phyloP scores from a whole-genome alignment of 1,284 basidiomycete genomes.

The Ustilago xerochloae region DNA sequence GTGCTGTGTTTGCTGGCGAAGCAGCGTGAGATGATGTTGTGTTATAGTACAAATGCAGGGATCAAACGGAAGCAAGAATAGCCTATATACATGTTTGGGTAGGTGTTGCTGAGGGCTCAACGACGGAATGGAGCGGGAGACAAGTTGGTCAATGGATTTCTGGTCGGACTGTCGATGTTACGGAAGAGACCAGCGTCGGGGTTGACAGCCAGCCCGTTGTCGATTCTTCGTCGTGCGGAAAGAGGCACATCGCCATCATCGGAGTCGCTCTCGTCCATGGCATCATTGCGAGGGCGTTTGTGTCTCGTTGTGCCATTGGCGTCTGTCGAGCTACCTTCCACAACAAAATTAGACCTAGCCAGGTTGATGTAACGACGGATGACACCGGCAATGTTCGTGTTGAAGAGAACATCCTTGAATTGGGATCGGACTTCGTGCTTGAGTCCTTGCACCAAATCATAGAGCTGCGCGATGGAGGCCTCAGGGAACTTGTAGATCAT shows the following conservation, averaged over 20 bases:
- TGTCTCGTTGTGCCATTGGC: constrained; percentile 3
- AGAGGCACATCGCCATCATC: constrained; percentile 22
- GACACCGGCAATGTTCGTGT: constrained; percentile 17
- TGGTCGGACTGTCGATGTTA: neutral
- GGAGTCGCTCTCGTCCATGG: constrained; percentile 7
- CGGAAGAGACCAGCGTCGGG: constrained; percentile 32
- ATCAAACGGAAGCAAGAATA: neutral
- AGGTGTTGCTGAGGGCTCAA: too few relatives aligned
- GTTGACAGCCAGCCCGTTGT: constrained; percentile 22
- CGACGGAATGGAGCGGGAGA: constrained; percentile 10
- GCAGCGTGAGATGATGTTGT: too few relatives aligned
- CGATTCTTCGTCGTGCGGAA: constrained; percentile 2
- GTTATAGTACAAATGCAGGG: constrained; percentile 11
- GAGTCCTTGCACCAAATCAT: constrained; percentile 30
- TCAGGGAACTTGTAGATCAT: constrained; percentile 42
- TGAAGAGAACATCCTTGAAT: constrained; percentile 49
- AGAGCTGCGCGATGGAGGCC: constrained; percentile 29
- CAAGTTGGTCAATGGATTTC: constrained; percentile 29
- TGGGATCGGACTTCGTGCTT: constrained; percentile 44
- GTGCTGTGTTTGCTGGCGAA: too few relatives aligned
- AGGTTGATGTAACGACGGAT: constrained; percentile 38
- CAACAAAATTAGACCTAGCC: constrained; percentile 6
- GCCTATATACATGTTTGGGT: too few relatives aligned
- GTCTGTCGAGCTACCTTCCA: neutral
- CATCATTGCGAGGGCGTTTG: constrained; percentile 8